A percentile compares a stretch with the other conserved stretches of the same genome.
Conservation (phyloP, 768 basidiomycete species). For the Podaxis sp. region DNA sequence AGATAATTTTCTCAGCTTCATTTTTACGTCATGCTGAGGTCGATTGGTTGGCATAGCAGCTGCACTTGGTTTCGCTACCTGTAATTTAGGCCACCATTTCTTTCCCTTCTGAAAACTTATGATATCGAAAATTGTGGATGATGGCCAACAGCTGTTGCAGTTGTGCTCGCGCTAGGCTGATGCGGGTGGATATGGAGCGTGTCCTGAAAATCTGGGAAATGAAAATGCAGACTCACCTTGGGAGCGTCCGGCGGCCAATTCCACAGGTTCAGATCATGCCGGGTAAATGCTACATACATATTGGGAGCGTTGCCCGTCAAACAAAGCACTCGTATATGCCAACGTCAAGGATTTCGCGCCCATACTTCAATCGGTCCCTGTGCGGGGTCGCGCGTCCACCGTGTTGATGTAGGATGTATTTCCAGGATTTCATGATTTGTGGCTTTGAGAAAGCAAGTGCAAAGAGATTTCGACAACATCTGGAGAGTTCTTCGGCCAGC, state of each 20-base stretch:
- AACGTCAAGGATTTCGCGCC: too few species aligned
- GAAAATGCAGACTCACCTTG: background rate
- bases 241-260: background rate
- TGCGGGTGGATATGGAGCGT: background rate
- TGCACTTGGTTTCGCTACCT: background rate
- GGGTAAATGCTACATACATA: background rate
- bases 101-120: background rate
- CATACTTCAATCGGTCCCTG: background rate
- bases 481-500: too few species aligned
- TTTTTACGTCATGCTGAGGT: constrained; percentile 4
- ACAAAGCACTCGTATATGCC: background rate
- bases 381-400: background rate
- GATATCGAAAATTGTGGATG: background rate
- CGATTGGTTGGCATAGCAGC: constrained; percentile 6
- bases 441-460: background rate
- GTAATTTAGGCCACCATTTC: background rate
- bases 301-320: background rate
- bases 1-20: background rate
- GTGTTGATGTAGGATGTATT: background rate
- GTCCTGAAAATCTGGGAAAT: background rate
- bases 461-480: background rate
- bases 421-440: background rate
- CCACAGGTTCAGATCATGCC: background rate
- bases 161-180: background rate
- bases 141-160: background rate